Evolutionary conservation across 2,329 filamentous ascomycete genomes (phyloP).

Genomic region (Xylaria sp.): DNA sequence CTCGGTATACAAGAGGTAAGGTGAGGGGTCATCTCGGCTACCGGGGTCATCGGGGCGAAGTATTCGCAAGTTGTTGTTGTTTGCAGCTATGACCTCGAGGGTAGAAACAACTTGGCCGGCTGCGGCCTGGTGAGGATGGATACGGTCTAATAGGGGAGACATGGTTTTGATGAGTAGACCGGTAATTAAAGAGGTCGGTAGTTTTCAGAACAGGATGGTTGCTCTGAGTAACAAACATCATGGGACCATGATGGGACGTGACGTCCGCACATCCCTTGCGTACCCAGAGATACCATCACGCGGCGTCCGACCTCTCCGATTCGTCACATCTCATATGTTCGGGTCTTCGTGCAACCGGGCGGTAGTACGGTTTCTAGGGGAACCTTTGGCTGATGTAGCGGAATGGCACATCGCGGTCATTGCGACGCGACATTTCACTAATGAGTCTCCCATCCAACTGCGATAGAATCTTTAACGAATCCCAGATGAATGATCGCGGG

Average conservation of each 20-base stretch:
- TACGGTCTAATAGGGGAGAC: neutral
- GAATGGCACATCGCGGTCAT: too few species aligned
- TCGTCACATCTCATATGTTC: neutral
- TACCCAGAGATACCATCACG: neutral
- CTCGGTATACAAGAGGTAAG: neutral
- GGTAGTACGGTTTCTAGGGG: too few species aligned
- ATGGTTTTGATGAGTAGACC: neutral
- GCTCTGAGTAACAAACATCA: conserved; percentile 1
- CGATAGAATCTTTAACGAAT: too few species aligned
- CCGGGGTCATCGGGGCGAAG: neutral
- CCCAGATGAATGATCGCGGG: too few species aligned
- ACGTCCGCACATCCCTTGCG: neutral
- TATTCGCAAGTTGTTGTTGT: neutral
- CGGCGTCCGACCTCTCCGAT: neutral
- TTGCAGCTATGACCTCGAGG: neutral
- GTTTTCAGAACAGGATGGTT: neutral
- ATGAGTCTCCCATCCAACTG: too few species aligned
- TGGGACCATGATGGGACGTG: neutral
- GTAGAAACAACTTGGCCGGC: neutral
- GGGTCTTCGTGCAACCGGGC: neutral
- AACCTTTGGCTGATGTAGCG: too few species aligned
- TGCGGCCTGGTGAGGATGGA: neutral
- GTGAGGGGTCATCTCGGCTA: neutral
- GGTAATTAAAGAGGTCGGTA: neutral
- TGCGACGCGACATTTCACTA: too few species aligned